Conservation (phyloP, 2,329 filamentous ascomycete species). For the Cryphonectria japonica region DNA sequence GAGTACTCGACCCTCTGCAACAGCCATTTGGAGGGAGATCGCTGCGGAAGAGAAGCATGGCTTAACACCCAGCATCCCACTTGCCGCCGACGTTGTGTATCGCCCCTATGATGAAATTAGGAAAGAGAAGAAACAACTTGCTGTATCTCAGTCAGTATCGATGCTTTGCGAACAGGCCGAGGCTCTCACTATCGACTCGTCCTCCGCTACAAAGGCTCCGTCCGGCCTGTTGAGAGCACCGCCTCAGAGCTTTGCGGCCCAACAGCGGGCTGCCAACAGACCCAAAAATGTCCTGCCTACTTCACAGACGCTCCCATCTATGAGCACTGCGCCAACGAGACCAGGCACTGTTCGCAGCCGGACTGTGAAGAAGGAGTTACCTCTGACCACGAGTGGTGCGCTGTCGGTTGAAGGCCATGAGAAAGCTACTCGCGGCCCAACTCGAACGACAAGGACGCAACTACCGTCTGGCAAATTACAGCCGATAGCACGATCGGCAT, state of each 20-base stretch:
- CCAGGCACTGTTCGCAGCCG: slow-evolving; percentile 35
- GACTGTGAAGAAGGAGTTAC: slow-evolving; percentile 30
- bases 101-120: slow-evolving; percentile 65
- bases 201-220: slow-evolving; percentile 33
- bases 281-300: slow-evolving; percentile 40
- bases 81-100: slow-evolving; percentile 66
- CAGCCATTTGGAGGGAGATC: slow-evolving; percentile 67
- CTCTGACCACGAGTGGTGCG: slow-evolving; percentile 29
- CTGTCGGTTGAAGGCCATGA: slow-evolving; percentile 30
- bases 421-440: slow-evolving; percentile 35
- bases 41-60: slow-evolving; percentile 70
- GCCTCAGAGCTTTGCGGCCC: slow-evolving; percentile 68
- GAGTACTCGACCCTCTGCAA: slow-evolving; percentile 41
- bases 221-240: slow-evolving; percentile 55
- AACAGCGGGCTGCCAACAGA: slow-evolving; percentile 62
- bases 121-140: slow-evolving; percentile 47
- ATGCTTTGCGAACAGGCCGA: slow-evolving; percentile 36
- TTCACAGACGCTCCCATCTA: slow-evolving; percentile 39
- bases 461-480: slow-evolving; percentile 28
- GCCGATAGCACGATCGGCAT: slow-evolving; percentile 14
- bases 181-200: slow-evolving; percentile 38
- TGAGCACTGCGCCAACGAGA: slow-evolving; percentile 38
- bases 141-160: slow-evolving; percentile 21
- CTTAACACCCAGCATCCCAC: slow-evolving; percentile 64
- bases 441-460: slow-evolving; percentile 28